phyloP scores from a whole-genome alignment of 2,329 filamentous ascomycete species.

The Epichloe typhina region DNA sequence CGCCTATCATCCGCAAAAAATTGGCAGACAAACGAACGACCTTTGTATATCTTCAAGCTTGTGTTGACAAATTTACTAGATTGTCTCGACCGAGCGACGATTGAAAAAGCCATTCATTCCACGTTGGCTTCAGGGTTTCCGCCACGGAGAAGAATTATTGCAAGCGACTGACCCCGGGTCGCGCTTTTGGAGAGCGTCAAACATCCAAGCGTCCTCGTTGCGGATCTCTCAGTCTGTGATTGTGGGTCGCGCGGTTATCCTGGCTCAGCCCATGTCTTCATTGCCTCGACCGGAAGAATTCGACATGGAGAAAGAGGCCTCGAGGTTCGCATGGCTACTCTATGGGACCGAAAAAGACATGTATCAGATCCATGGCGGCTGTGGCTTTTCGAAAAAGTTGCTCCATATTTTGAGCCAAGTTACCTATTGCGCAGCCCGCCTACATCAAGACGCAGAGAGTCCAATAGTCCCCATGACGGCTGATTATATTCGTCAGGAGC shows the following conservation, averaged over 20 bases:
- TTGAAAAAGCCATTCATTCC: constrained; percentile 18
- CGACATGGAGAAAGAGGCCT: constrained; percentile 15
- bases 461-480: constrained; percentile 19
- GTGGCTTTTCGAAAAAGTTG: constrained; percentile 27
- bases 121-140: constrained; percentile 26
- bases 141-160: constrained; percentile 21
- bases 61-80: constrained; percentile 10
- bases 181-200: constrained; percentile 22
- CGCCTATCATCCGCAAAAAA: neutral
- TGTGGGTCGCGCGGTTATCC: constrained; percentile 24
- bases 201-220: constrained; percentile 21
- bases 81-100: constrained; percentile 25
- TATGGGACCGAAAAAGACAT: constrained; percentile 22
- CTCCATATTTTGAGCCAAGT: constrained; percentile 25
- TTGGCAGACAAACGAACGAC: neutral
- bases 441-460: constrained; percentile 20
- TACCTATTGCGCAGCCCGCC: constrained; percentile 22
- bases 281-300: constrained; percentile 17
- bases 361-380: constrained; percentile 27
- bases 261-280: constrained; percentile 26
- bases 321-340: constrained; percentile 25
- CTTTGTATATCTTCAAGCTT: neutral
- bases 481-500: constrained; percentile 14
- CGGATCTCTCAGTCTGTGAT: constrained; percentile 26
- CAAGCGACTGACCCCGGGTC: constrained; percentile 22